Evolutionary conservation across 1,284 basidiomycete genomes (phyloP), one percentile per base, ranked within the genome.

Genomic region (Lentinula novae-zelandiae): DNA sequence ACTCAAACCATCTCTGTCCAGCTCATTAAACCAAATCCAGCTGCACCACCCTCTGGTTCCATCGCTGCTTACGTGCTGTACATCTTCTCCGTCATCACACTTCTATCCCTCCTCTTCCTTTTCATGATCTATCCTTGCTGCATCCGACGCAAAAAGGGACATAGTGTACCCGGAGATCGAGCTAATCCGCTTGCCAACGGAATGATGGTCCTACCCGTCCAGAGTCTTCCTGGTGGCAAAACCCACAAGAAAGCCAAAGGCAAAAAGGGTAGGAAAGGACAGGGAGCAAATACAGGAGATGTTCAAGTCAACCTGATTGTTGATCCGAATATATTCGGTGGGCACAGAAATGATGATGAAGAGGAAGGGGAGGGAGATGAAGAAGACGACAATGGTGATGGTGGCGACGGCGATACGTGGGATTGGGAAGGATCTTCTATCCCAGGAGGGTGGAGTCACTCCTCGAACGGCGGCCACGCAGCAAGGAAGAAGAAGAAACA

Each of bases 271-370:
- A 73, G 76, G 67, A 77, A 78, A 48, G 72, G 66, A 57, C 70
- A 66, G 68, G 70, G 64, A 64, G 70, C 66, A 22, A 71, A 68
- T 68, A 70, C 39, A 55, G 63, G 64, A 3, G 78, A 82, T 65
- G 82, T 89, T 0, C 86, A 89, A 62, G 85, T 89, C 57, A 90
- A 89, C 68, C 75, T 89, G 51, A 89, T 89, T 63, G 84, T 89
- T 36, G 86, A 89, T 68, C 86, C 87, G 7, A 74, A 75, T 2
- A 80, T 82, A 63, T 86, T 89, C 61, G 78, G 75, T 0, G 70
- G 71, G 17, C 65, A 70, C 38, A 58, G 66, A 1, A 73, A 72
- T 10, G 72, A 67, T 12, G 72, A 66, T 57, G 73, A 73, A 5
- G 70, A 73, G 8, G 67, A 72, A 2, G 75, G 76, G 31, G 75